phyloP scores from a whole-genome alignment of 805 yeast species.

The Candida oleophila region DNA sequence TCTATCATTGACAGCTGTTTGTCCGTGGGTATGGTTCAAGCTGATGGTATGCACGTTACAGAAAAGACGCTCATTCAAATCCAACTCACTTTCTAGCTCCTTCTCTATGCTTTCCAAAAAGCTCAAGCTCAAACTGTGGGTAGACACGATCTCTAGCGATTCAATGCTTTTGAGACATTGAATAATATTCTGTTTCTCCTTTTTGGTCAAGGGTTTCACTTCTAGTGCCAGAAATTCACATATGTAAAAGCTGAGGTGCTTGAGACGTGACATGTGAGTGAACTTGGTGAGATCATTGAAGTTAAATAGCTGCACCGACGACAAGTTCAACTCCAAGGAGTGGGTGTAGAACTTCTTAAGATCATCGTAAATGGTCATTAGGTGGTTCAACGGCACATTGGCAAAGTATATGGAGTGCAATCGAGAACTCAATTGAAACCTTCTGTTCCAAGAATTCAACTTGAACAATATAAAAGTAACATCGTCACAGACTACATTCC shows the following conservation, averaged over 20 bases:
- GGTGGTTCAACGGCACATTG: conserved; percentile 11
- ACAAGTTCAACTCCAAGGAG: conserved; percentile 1
- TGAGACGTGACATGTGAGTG: background rate
- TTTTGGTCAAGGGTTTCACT: background rate
- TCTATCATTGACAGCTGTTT: conserved; percentile 3
- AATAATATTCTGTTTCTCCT: background rate
- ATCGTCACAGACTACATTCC: conserved; percentile 10
- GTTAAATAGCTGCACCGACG: conserved; percentile 8
- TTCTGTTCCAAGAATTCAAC: conserved; percentile 11
- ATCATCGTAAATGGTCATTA: conserved; percentile 10
- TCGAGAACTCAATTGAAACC: conserved; percentile 1
- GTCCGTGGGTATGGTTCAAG: conserved; percentile 13
- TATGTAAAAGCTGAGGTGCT: conserved; percentile 5
- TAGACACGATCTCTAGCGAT: conserved; percentile 8
- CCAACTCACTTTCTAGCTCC: background rate
- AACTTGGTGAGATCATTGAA: conserved; percentile 7
- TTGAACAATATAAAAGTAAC: conserved; percentile 12
- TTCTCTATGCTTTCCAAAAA: conserved; percentile 6
- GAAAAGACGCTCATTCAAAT: background rate
- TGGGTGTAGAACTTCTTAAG: conserved; percentile 7
- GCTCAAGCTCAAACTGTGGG: conserved; percentile 10
- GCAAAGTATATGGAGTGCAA: conserved; percentile 9
- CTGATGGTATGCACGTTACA: conserved; percentile 4
- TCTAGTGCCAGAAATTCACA: conserved; percentile 7
- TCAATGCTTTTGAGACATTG: conserved; percentile 1